Base-by-base conservation (phyloP, 1,284 basidiomycete genomes). In the Boletus smithii region DNA sequence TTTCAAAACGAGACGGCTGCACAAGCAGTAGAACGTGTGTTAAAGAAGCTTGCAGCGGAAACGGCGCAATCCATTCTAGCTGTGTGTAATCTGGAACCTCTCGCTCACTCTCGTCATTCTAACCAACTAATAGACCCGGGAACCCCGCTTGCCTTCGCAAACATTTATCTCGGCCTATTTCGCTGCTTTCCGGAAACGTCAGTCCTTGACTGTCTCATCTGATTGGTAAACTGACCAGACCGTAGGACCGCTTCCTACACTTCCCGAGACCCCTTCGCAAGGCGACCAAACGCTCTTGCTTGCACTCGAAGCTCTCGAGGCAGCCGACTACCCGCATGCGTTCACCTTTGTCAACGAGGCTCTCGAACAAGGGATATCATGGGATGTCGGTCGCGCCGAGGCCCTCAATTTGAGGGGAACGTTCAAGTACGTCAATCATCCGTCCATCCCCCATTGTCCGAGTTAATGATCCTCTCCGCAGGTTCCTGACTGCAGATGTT, bases 91-190 rank as follows among this genome's bases (percentile, higher is more conserved):
- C 5, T 22, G 10, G 2, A 26, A 16, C 17, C 5, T 33, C 9
- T 22, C 11, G 35, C 39, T 42, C 35, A 44, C 32, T 14, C 11
- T 8, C 6, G 4, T 9, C 17, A 7, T 33, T 24, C 13, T 26
- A 8, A 49, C 18, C 27, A 14, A n/a, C 49, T 5, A 29, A 34
- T 60, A 86, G 81, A 79, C 75, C 16, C 86, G 95, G 35, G 88
- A 91, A 70, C 88, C 85, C 7, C 83, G 86, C 53, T 75, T 98
- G 32, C 95, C 95, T 16, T 93, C 92, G 20, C 83, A 84, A 55
- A 95, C 91, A 3, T 98, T 99, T 70, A 90, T 97, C 57, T 88
- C 88, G 11, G 91, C 95, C 3, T 99, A 99, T 75, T 91, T 99
- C 63, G 88, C 94, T 53, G 95, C 97, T 9, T 99, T 99, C 88